Conservation (phyloP, 202 grass and related monocot species). For the Eragrostis tef region DNA sequence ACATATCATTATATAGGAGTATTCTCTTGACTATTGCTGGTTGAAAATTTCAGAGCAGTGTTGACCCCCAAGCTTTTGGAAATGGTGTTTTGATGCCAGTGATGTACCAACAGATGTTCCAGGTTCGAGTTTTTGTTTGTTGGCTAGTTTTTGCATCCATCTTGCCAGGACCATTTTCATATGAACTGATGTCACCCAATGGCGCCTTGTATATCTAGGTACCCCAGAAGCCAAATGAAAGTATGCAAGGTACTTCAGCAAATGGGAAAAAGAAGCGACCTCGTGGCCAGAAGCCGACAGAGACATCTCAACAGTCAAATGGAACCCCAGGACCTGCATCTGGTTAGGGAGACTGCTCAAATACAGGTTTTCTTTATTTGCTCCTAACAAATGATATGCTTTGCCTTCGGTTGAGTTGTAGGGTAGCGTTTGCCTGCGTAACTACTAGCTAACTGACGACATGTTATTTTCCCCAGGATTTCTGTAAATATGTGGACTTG, state of each 20-base stretch:
- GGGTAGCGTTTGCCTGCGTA: not conserved
- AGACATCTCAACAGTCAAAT: slow-evolving; percentile 63
- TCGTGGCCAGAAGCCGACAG: slow-evolving; percentile 60
- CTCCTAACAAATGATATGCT: slow-evolving; percentile 6
- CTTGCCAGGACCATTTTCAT: slow-evolving; percentile 4
- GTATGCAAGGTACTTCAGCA: slow-evolving; percentile 47
- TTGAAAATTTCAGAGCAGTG: slow-evolving; percentile 69
- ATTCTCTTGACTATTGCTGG: slow-evolving; percentile 40
- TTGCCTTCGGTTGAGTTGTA: not conserved
- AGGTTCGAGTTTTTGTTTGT: slow-evolving; percentile 64
- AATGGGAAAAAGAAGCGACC: slow-evolving; percentile 71
- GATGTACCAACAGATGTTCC: slow-evolving; percentile 85
- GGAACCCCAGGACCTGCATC: slow-evolving; percentile 51
- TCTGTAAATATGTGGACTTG: slow-evolving; percentile 52
- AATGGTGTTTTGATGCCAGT: slow-evolving; percentile 85
- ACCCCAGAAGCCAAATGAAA: slow-evolving; percentile 68
- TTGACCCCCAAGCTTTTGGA: slow-evolving; percentile 88
- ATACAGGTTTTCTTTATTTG: slow-evolving; percentile 37
- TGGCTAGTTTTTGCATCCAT: slow-evolving; percentile 36
- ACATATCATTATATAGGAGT: slow-evolving; percentile 9
- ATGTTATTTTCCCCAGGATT: slow-evolving; percentile 12
- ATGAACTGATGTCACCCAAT: slow-evolving; percentile 29
- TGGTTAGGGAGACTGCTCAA: slow-evolving; percentile 51
- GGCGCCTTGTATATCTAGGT: slow-evolving; percentile 46
- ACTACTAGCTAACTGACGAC: not conserved